Percentiles rank a stretch among this genome's conserved stretches.
Evolutionary conservation across 257 asterid genomes (phyloP).

Genomic region (Lavandula angustifolia): DNA sequence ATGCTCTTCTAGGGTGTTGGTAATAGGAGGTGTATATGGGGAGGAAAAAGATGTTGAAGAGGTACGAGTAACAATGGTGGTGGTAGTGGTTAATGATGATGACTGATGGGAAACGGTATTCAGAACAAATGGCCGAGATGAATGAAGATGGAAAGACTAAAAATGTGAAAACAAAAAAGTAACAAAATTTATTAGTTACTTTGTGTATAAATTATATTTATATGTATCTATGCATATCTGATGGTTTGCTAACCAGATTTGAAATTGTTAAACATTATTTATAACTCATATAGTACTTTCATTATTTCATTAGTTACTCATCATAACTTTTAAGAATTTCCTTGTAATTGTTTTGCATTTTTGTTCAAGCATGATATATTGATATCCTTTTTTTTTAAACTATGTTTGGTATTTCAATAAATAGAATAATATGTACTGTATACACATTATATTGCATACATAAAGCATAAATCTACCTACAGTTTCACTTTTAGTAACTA

Average conservation of each 20-base stretch:
- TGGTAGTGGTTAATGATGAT: not conserved
- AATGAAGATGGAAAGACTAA: not conserved
- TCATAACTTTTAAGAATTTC: not conserved
- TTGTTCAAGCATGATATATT: not conserved
- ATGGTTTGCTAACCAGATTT: not conserved
- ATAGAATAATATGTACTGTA: no score
- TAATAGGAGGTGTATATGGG: no score
- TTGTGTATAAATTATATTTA: not conserved
- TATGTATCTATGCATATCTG: not conserved
- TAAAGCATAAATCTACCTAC: no score
- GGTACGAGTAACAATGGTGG: no score
- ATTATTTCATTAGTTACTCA: not conserved
- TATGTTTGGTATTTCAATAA: not conserved
- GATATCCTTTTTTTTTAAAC: not conserved
- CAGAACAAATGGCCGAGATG: not conserved
- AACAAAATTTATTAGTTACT: not conserved
- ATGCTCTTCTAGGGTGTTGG: no score
- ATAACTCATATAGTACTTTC: no score
- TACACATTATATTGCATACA: no score
- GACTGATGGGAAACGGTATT: not conserved
- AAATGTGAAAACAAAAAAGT: not conserved
- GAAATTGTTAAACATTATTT: not conserved
- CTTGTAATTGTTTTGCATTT: not conserved
- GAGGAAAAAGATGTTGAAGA: no score
- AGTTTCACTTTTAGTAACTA: not conserved